Conservation (phyloP, 768 basidiomycete species). For the Filobasidium wieringae region DNA sequence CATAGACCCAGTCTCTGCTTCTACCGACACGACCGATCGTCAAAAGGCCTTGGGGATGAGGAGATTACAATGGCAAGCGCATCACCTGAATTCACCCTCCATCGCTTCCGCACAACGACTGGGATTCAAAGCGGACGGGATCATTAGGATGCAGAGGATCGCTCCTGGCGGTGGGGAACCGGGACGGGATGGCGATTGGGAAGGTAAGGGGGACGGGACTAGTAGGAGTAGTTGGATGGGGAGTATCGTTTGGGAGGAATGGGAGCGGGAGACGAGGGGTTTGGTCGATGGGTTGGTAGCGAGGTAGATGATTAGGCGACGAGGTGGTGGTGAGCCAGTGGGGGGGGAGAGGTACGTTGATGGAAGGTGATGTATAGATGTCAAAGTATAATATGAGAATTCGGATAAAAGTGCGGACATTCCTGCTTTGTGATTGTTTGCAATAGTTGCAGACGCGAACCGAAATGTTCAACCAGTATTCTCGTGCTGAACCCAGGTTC, state of each 20-base stretch:
- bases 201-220: conserved; percentile 18
- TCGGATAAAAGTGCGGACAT: too few relatives aligned
- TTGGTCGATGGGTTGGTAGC: conserved; percentile 26
- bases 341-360: not conserved
- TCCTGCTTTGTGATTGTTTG: too few relatives aligned
- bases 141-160: conserved; percentile 20
- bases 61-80: conserved; percentile 32
- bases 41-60: conserved; percentile 17
- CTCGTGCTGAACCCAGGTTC: too few relatives aligned
- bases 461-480: too few relatives aligned
- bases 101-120: conserved; percentile 23
- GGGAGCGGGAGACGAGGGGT: conserved; percentile 27
- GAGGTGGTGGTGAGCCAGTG: conserved; percentile 3
- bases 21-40: not conserved
- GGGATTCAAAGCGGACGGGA: conserved; percentile 27
- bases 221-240: conserved; percentile 28
- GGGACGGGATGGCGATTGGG: conserved; percentile 17
- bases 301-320: conserved; percentile 26
- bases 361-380: too few relatives aligned
- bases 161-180: conserved; percentile 9
- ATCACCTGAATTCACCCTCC: conserved; percentile 21
- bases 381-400: too few relatives aligned
- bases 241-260: conserved; percentile 31
- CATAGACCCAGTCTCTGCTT: not conserved
- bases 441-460: too few relatives aligned